Conservation (phyloP, 2,329 filamentous ascomycete genomes). For the Erysiphe pulchra region DNA sequence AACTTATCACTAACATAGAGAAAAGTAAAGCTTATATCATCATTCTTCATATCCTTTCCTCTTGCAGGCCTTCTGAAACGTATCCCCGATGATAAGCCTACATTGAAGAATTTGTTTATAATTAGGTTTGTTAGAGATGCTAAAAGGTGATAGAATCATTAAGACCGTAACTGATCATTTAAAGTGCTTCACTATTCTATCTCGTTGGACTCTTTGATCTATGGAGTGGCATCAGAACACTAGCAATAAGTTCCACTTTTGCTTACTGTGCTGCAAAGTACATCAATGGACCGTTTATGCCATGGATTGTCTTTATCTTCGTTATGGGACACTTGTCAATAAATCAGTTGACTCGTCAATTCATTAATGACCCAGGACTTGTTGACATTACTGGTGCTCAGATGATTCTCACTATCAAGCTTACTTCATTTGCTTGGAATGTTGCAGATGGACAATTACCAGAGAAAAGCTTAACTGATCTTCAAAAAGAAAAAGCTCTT, state of each 20-base stretch:
- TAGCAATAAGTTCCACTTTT: slow-evolving; percentile 53
- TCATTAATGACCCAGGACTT: slow-evolving; percentile 32
- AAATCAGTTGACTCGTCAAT: slow-evolving; percentile 66
- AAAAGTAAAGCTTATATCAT: slow-evolving; percentile 74
- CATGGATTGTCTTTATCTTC: slow-evolving; percentile 85
- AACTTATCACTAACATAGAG: too few species aligned
- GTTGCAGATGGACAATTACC: slow-evolving; percentile 74
- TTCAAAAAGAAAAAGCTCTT: slow-evolving; percentile 63
- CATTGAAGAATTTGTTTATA: slow-evolving; percentile 69
- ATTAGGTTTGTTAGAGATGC: slow-evolving; percentile 29
- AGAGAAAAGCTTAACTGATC: slow-evolving; percentile 54
- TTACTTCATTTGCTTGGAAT: slow-evolving; percentile 94
- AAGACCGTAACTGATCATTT: slow-evolving; percentile 2
- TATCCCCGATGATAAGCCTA: slow-evolving; percentile 61
- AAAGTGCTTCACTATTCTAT: slow-evolving; percentile 62
- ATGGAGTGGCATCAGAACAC: slow-evolving; percentile 58
- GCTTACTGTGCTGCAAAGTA: slow-evolving; percentile 66
- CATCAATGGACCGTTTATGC: slow-evolving; percentile 78
- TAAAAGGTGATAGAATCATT: neutral
- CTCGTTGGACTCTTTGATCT: slow-evolving; percentile 81
- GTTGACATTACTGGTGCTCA: slow-evolving; percentile 88
- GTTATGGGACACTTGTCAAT: slow-evolving; percentile 89
- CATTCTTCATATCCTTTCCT: slow-evolving; percentile 79
- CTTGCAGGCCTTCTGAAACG: slow-evolving; percentile 72
- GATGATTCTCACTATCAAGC: slow-evolving; percentile 97